Conservation (phyloP, 371 early-diverging fungal genomes). For the Batkoa obscura region DNA sequence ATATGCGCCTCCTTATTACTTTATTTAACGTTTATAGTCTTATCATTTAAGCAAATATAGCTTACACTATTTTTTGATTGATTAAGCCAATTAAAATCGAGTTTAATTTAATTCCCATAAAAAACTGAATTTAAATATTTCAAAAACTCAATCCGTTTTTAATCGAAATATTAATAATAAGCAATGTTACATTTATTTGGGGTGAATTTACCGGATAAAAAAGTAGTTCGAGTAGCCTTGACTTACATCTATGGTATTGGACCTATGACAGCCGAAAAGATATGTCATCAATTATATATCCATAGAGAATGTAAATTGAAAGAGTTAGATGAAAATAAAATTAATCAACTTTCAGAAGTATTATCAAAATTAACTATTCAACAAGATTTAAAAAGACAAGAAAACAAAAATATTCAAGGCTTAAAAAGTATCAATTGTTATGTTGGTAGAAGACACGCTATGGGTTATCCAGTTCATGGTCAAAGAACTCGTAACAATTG, state of each 20-base stretch:
- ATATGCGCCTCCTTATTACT: too few relatives aligned
- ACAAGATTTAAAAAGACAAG: conserved; percentile 65
- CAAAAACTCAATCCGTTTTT: too few relatives aligned
- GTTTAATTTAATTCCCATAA: too few relatives aligned
- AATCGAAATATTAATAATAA: too few relatives aligned
- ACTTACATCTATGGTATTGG: conserved; percentile 89
- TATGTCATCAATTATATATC: conserved; percentile 63
- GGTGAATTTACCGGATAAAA: conserved; percentile 82
- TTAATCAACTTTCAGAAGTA: conserved; percentile 63
- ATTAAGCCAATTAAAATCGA: too few relatives aligned
- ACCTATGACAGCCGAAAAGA: conserved; percentile 38
- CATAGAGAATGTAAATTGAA: conserved; percentile 52
- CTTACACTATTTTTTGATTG: too few relatives aligned
- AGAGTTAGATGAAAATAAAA: conserved; percentile 72
- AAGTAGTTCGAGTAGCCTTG: conserved; percentile 35
- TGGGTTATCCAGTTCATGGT: conserved; percentile 78
- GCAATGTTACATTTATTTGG: conserved; percentile 85
- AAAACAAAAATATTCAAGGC: conserved; percentile 56
- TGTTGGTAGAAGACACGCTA: conserved; percentile 66
- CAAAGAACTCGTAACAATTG: conserved; percentile 77
- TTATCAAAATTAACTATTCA: conserved; percentile 81
- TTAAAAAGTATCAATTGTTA: conserved; percentile 66
- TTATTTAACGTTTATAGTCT: too few relatives aligned
- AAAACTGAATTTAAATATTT: too few relatives aligned
- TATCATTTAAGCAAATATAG: too few relatives aligned